These are phyloP conservation scores for Penicillium cosmopolitanum DNA, from an alignment of 495 filamentous ascomycete species.

Conservation along the genomic window DNA sequence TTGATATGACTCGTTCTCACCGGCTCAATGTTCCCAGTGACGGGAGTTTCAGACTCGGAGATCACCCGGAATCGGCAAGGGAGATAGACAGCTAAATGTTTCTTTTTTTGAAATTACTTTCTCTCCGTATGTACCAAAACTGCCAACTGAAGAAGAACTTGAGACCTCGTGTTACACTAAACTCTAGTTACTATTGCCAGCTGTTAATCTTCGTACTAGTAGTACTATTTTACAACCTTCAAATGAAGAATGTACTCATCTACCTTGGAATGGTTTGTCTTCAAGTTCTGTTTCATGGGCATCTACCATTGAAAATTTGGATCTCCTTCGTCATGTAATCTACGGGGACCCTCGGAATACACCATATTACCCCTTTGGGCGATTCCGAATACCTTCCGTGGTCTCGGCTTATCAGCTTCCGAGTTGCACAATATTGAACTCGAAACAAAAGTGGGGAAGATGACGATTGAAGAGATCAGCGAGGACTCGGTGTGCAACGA, in stretches of 20 bases:
- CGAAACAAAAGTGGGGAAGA: background rate
- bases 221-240: no score
- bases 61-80: background rate
- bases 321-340: background rate
- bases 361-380: constrained; percentile 4
- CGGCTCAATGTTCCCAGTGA: background rate
- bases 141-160: no score
- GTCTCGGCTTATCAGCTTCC: constrained; percentile 4
- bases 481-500: background rate
- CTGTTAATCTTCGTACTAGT: no score
- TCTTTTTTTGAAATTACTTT: background rate
- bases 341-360: background rate
- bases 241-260: no score
- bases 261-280: no score
- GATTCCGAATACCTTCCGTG: constrained; percentile 6
- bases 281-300: no score
- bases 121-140: background rate
- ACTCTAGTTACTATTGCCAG: no score
- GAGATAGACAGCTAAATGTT: background rate
- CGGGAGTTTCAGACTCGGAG: background rate
- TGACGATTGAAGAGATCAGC: constrained; percentile 1
- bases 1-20: background rate
- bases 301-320: no score
- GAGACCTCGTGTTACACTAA: no score
- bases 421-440: background rate